Base-by-base conservation (phyloP, 1,284 basidiomycete species). In the Cryptococcus sp. region DNA sequence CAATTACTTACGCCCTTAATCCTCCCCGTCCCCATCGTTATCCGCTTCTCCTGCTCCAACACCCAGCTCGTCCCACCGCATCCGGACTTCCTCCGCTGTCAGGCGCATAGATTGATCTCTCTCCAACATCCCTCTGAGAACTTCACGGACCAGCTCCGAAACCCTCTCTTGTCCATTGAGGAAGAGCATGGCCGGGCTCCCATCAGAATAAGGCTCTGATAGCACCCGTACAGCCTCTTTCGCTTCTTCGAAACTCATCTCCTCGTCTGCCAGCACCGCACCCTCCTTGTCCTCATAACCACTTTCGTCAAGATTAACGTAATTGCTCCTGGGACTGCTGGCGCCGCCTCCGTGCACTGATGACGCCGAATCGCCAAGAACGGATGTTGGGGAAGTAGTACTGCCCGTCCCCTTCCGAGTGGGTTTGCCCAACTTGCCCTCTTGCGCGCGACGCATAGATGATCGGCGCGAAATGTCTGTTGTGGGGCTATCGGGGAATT, bases 91-190 rank as follows among this genome's bases (percentile, higher is more conserved):
- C 16, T 53, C 45, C 8, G 73, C 73, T 0, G 63, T 70, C 29
- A 70, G 68, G 41, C 77, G 63, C 20, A 49, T 50, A 40, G 54
- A 58, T 3, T 68, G 61, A 20, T 62, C 64, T 1, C 68, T 63
- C 40, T 66, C 61, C 25, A 78, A 54, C 75, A 78, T 79, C 16
- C 50, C 54, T 29, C 59, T 67, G 7, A 78, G 20, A 26, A 75
- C 58, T 5, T 66, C 58, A 20, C 71, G 61, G 34, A 71, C 55
- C 26, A 50, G 57, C 44, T 71, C 69, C 5, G 55, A 50, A 1
- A 75, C 67, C 22, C 63, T 38, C 20, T 63, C 66, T n/a, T 41
- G 5, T 3, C 67, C 67, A 41, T 72, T 63, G 2, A 70, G 54
- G 52, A 68, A 72, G 16, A 66, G 15, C 69, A 72, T 73, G 6